A percentile compares a stretch with the other conserved stretches of the same genome.
These are phyloP conservation scores for Hypoxylon sp. DNA, from an alignment of 2,329 filamentous ascomycete genomes.

Conservation along the genomic window DNA sequence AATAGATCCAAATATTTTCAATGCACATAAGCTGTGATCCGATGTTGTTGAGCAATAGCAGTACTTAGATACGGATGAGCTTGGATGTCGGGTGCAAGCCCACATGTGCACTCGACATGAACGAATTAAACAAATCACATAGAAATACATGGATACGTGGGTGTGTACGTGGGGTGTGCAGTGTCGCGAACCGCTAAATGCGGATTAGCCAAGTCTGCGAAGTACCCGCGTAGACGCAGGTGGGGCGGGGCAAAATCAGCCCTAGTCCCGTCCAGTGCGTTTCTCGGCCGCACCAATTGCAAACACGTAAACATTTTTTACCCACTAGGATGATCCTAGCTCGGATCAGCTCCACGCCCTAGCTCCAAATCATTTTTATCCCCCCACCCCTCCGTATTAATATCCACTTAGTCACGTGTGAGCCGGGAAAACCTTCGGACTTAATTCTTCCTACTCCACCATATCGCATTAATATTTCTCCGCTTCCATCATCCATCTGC, in stretches of 20 bases:
- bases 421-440: neutral
- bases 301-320: neutral
- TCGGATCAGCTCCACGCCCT: neutral
- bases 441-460: neutral
- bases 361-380: neutral
- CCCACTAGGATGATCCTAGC: neutral
- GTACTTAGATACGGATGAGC: neutral
- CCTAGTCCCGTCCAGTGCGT: no score
- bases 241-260: neutral
- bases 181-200: neutral
- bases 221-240: neutral
- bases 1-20: neutral
- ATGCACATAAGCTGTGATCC: neutral
- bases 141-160: neutral
- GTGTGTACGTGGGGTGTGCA: no score
- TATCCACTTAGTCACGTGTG: neutral
- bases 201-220: neutral
- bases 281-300: neutral
- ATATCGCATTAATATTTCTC: neutral
- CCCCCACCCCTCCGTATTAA: neutral
- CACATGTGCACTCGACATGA: neutral
- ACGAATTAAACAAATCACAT: neutral
- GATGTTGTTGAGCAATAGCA: neutral
- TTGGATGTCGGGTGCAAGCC: neutral
- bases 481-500: neutral